A percentile compares a stretch with the other conserved stretches of the same genome.
Evolutionary conservation across 805 yeast species (phyloP).

Genomic region (Schwanniomyces yamadae): DNA sequence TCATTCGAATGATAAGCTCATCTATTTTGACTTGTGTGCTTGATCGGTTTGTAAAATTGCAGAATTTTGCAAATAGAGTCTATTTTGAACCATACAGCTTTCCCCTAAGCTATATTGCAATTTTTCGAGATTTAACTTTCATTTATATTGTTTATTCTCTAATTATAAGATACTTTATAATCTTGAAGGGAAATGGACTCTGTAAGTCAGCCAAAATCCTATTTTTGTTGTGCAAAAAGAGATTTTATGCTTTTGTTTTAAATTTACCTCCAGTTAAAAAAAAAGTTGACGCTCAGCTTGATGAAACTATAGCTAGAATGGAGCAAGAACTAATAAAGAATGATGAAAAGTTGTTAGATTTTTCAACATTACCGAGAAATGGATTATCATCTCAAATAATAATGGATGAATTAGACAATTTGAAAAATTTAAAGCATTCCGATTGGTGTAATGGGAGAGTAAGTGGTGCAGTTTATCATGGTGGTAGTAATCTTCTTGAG

Average conservation of each 20-base stretch:
- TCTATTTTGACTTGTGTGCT: too few species aligned
- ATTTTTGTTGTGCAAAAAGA: conserved; percentile 16
- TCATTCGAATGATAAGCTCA: too few species aligned
- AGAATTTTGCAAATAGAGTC: too few species aligned
- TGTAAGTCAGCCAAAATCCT: conserved; percentile 24
- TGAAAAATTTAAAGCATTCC: conserved; percentile 56
- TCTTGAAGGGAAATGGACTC: conserved; percentile 40
- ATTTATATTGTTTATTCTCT: conserved; percentile 12
- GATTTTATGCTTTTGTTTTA: conserved; percentile 31
- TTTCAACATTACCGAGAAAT: conserved; percentile 51
- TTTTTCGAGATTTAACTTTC: conserved; percentile 23
- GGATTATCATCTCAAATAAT: conserved; percentile 57
- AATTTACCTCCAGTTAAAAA: conserved; percentile 52
- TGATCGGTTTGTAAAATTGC: too few species aligned
- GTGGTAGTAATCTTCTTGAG: conserved; percentile 73
- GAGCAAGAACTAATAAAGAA: conserved; percentile 60
- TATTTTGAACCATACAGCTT: conserved; percentile 3
- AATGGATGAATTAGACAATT: conserved; percentile 47
- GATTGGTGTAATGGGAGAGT: conserved; percentile 85
- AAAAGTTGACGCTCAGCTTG: conserved; percentile 62
- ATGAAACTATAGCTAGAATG: conserved; percentile 44
- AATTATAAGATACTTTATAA: conserved; percentile 8
- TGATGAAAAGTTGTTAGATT: conserved; percentile 45
- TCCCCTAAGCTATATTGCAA: conserved; percentile 12
- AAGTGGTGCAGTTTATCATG: conserved; percentile 96